Base-by-base conservation (phyloP, 495 filamentous ascomycete species). In the Pyrenula aspistea region DNA sequence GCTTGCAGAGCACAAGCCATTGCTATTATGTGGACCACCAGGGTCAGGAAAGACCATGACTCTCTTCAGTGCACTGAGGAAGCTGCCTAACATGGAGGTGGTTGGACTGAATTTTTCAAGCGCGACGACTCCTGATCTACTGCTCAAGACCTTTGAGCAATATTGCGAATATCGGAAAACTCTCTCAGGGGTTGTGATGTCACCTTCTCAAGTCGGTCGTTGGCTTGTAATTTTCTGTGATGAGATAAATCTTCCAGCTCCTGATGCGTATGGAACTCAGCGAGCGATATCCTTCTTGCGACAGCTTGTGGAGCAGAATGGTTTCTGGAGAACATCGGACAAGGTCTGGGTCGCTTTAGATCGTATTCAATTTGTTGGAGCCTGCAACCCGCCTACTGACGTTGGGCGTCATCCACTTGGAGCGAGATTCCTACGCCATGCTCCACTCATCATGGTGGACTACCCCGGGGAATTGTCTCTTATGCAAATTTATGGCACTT, bases 31-130 rank as follows among this genome's bases (percentile, higher is more conserved):
- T 69, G 94, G 93, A 73, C 93, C 93, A 68, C 93, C 93, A 55
- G 93, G 93, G 67, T 97, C 93, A 47, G 93, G 93, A 73, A 99
- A 99, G 75, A 99, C 93, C 1, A 99, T 99, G 93, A 99, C 93
- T 22, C 74, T 99, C 20, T 99, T 99, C 71, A 95, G 91, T 65
- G 94, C 93, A 23, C 80, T 99, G 54, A 81, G 94, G 53, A 97
- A 97, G 68, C 75, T 97, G 47, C 92, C 92, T 20, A 95, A 95
- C 67, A 95, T 99, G 91, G 94, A 99, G 70, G 88, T 95, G 55
- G 94, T 97, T 55, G 93, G 93, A 50, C 87, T 99, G 68, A 99
- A 99, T 68, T 99, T 99, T 70, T 99, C 93, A 15, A 96, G 93
- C 62, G 94, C 93, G 1, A 99, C 93, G 1, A 97, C 94, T 1